These are phyloP conservation scores for Penstemon davidsonii DNA, from an alignment of 257 asterid genomes.

Conservation along the genomic window DNA sequence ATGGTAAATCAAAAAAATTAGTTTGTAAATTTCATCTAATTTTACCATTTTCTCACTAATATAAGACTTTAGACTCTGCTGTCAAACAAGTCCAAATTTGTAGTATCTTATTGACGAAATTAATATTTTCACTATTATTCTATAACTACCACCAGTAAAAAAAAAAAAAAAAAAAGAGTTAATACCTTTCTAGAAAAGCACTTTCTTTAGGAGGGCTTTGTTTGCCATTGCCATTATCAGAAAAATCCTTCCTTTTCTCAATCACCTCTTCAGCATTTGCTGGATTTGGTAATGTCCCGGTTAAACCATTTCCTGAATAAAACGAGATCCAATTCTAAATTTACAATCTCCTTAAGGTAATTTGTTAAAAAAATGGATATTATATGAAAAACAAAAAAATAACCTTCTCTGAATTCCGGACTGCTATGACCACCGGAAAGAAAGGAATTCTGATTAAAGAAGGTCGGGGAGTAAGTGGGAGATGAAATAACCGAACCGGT, in stretches of 20 bases:
- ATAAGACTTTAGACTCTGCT: too few species aligned
- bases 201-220: constrained; percentile 37
- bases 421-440: constrained; percentile 33
- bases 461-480: constrained; percentile 48
- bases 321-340: constrained; percentile 17
- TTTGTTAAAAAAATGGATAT: not conserved
- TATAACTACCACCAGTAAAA: too few species aligned
- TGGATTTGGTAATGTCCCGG: constrained; percentile 24
- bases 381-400: not conserved
- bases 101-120: too few species aligned
- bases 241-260: constrained; percentile 37
- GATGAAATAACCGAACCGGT: constrained; percentile 49
- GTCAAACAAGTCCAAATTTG: too few species aligned
- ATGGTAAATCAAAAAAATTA: too few species aligned
- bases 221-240: constrained; percentile 35
- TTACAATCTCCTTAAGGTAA: not conserved
- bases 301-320: constrained; percentile 43
- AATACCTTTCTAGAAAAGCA: constrained; percentile 53
- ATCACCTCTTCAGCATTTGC: constrained; percentile 21
- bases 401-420: constrained; percentile 50
- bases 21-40: too few species aligned
- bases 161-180: not conserved
- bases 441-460: constrained; percentile 34
- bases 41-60: too few species aligned
- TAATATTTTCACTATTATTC: too few species aligned